Evolutionary conservation across 768 basidiomycete species (phyloP), one percentile per base, ranked within the genome.

Genomic region (Suillus alpinus): DNA sequence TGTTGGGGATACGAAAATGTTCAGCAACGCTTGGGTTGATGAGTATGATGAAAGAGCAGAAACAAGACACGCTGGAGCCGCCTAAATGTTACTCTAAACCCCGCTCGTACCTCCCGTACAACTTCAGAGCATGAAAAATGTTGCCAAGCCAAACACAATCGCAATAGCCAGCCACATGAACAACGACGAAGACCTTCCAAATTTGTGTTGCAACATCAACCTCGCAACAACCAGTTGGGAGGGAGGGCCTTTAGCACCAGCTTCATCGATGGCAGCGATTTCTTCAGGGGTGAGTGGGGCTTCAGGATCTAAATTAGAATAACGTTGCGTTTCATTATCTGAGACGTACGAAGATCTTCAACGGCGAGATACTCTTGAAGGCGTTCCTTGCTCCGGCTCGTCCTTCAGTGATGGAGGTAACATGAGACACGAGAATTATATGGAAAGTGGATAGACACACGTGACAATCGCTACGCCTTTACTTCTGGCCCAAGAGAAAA

Each of bases 391-490:
- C 70, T 87, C 1, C 82, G 82, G 59, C 84, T 86, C 16, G 87
- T 89, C 8, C 87, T 88, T 39, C 31, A 47, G 52, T 31, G 10
- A 37, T 16, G 20, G 12, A 47, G 47, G 26, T 56, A 43, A 34
- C 13, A 47, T 58, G 69, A 39, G 37, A 58, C 4, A n/a, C 13
- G 36, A 44, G 10, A 13, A 26, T 20, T 23, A n/a, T 13, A 12
- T 6, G 12, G 5, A 47, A 36, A 16, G 16, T 26, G 20, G 36
- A 44, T 10, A n/a, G 49, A 46, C 57, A 26, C 68, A 86, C 86
- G 88, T 91, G 62, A 90, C 86, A 55, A 89, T 82, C 6, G 85
- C 82, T 2, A 78, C 83, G 34, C 85, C 85, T 68, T 92, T 92
- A 34, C 81, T 79, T 65, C 78, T 81, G 2, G 84, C 84, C 90